A percentile compares a stretch with the other conserved stretches of the same genome.
Conservation (phyloP, 768 basidiomycete genomes). For the Leccinum broughii region DNA sequence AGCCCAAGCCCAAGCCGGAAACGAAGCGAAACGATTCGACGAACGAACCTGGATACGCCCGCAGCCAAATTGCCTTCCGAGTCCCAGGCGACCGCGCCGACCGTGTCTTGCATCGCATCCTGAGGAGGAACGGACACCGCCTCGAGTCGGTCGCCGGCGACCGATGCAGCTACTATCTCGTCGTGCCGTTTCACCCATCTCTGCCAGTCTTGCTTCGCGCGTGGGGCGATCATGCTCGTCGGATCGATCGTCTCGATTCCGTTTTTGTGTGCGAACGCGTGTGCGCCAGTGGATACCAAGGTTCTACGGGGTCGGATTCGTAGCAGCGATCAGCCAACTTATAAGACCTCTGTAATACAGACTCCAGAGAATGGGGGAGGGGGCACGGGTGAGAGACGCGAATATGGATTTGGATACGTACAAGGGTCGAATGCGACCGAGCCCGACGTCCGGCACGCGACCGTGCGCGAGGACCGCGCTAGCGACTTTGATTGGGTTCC, state of each 20-base stretch:
- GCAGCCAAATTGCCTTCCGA: conserved; percentile 49
- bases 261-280: conserved; percentile 45
- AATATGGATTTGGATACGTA: conserved; percentile 32
- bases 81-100: conserved; percentile 71
- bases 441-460: conserved; percentile 38
- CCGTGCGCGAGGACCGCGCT: conserved; percentile 56
- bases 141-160: conserved; percentile 9
- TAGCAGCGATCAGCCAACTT: background rate
- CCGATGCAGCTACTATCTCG: conserved; percentile 4
- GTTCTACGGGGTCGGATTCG: conserved; percentile 39
- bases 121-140: conserved; percentile 10
- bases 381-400: too few species aligned
- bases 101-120: conserved; percentile 67
- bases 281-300: conserved; percentile 63
- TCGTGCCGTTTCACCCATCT: conserved; percentile 55
- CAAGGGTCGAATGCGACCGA: conserved; percentile 74
- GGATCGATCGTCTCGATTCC: conserved; percentile 39
- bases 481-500: conserved; percentile 69
- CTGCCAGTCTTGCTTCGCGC: conserved; percentile 55
- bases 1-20: background rate
- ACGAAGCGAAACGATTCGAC: background rate
- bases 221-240: conserved; percentile 49
- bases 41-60: conserved; percentile 71
- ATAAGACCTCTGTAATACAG: background rate
- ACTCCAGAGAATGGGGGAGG: too few species aligned